phyloP scores from a whole-genome alignment of 352 stramenopile genomes.

The Achlya hypogyna region DNA sequence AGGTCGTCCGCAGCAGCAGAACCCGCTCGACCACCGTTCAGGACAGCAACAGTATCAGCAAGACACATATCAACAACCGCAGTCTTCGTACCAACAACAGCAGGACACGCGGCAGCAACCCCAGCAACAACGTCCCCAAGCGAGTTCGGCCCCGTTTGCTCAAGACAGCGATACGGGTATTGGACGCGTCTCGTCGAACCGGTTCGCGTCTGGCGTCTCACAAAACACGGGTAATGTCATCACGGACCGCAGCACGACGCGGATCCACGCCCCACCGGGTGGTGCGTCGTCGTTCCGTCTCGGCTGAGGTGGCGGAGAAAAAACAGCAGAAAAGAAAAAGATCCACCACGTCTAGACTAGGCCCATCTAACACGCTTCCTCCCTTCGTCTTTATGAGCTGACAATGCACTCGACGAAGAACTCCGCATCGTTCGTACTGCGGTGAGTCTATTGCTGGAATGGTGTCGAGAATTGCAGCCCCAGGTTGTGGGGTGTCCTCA shows the following conservation, averaged over 20 bases:
- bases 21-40: constrained; percentile 20
- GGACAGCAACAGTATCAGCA: constrained; percentile 27
- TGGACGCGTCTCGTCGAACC: constrained; percentile 58
- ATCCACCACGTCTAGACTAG: no score
- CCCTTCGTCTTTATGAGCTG: no score
- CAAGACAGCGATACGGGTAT: not conserved
- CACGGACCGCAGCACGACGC: constrained; percentile 82
- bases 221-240: constrained; percentile 87
- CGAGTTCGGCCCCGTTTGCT: constrained; percentile 8
- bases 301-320: constrained; percentile 36
- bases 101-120: constrained; percentile 22
- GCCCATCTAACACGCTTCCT: no score
- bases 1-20: constrained; percentile 6
- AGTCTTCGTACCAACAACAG: constrained; percentile 9
- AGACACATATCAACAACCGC: constrained; percentile 6
- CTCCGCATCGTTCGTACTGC: no score
- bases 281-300: constrained; percentile 75
- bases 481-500: no score
- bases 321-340: no score
- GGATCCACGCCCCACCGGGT: constrained; percentile 81
- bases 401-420: no score
- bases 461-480: no score
- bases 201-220: constrained; percentile 70
- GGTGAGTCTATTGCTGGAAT: no score
- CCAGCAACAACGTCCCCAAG: constrained; percentile 23